These are phyloP conservation scores for Mycogone perniciosa DNA, from an alignment of 2,329 filamentous ascomycete species.

Conservation along the genomic window DNA sequence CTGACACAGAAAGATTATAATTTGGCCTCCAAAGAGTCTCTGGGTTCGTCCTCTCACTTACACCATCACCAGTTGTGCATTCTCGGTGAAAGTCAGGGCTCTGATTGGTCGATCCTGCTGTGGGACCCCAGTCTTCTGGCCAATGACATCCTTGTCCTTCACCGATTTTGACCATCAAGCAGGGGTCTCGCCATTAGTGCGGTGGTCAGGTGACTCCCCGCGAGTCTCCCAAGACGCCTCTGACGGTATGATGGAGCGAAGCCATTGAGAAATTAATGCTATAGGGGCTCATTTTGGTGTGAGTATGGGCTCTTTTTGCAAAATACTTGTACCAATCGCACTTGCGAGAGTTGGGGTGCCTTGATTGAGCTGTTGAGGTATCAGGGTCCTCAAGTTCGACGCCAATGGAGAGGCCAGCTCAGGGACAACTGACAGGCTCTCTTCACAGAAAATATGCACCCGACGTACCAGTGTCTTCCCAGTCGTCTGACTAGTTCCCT, in stretches of 20 bases:
- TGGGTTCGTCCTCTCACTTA: constrained; percentile 29
- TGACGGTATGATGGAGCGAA: constrained; percentile 1
- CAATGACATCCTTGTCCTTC: constrained; percentile 26
- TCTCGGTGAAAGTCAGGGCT: constrained; percentile 24
- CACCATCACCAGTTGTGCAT: constrained; percentile 30
- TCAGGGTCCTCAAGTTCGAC: too few relatives aligned
- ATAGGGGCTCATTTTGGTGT: constrained; percentile 7
- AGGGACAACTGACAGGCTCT: too few relatives aligned
- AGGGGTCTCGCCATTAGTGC: constrained; percentile 4
- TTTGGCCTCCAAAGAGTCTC: constrained; percentile 31
- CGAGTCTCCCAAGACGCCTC: constrained; percentile 11
- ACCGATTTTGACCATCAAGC: constrained; percentile 24
- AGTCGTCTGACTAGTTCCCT: too few relatives aligned
- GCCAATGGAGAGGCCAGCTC: too few relatives aligned
- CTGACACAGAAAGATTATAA: constrained; percentile 35
- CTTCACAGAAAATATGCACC: too few relatives aligned
- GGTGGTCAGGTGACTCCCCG: constrained; percentile 20
- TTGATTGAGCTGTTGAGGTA: neutral
- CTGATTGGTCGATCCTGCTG: constrained; percentile 23
- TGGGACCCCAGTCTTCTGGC: constrained; percentile 17
- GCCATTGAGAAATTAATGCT: constrained; percentile 9
- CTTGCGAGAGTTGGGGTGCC: neutral
- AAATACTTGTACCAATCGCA: neutral
- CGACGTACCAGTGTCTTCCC: too few relatives aligned
- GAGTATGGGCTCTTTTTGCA: neutral